Conservation (phyloP, 306 rosid species). For the Leucaena leucocephala region DNA sequence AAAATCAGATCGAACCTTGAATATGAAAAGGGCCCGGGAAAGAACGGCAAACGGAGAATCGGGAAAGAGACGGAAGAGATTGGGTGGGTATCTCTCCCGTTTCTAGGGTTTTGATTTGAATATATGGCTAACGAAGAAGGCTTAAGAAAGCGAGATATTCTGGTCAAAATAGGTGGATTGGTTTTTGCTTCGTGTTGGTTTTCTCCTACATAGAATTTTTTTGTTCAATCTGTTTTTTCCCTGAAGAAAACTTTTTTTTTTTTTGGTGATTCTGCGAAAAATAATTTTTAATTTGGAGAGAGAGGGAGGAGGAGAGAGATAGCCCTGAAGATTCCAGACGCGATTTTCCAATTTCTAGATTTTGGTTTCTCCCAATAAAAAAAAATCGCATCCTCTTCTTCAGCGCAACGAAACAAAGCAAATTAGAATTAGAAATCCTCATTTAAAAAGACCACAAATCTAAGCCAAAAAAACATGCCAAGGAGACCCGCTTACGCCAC, state of each 20-base stretch:
- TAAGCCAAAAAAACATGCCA: no score
- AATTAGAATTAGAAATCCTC: no score
- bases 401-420: no score
- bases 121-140: conserved; percentile 18
- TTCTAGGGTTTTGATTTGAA: conserved; percentile 41
- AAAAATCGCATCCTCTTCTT: no score
- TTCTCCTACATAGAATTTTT: not conserved
- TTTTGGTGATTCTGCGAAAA: no score
- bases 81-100: conserved; percentile 42
- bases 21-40: not conserved
- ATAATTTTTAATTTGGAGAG: no score
- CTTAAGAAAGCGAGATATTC: conserved; percentile 29
- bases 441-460: no score
- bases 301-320: not conserved
- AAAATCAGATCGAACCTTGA: conserved; percentile 24
- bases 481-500: no score
- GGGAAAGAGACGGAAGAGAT: conserved; percentile 46
- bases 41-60: not conserved
- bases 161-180: conserved; percentile 14
- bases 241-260: not conserved
- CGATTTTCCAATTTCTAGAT: not conserved
- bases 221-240: not conserved
- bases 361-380: no score
- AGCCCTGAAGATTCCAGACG: not conserved
- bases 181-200: not conserved